A percentile compares a stretch with the other conserved stretches of the same genome.
Evolutionary conservation across 129 eudicot genomes (phyloP).

Genomic region (Smallanthus sonchifolius): DNA sequence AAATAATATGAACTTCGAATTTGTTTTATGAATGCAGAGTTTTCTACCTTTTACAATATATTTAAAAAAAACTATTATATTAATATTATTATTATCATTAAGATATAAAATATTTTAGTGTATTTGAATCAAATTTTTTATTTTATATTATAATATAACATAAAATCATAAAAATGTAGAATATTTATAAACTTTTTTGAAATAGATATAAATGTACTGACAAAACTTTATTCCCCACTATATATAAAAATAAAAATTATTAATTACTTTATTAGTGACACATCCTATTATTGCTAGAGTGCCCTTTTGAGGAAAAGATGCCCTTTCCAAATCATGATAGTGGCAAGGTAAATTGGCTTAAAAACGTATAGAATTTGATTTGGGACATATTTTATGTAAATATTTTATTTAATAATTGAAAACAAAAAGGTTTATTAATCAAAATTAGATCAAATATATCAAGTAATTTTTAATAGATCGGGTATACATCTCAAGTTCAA

Average conservation of each 20-base stretch:
- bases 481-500: too few relatives aligned
- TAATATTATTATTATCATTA: neutral
- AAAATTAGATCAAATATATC: neutral
- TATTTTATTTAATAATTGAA: neutral
- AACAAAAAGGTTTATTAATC: neutral
- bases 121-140: neutral
- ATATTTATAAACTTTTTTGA: neutral
- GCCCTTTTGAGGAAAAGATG: conserved; percentile 23
- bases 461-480: too few relatives aligned
- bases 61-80: neutral
- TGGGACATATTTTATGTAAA: neutral
- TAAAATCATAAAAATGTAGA: neutral
- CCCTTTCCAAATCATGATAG: conserved; percentile 25
- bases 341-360: conserved; percentile 12
- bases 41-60: too few relatives aligned
- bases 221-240: conserved; percentile 25
- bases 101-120: neutral
- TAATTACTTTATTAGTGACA: conserved; percentile 4
- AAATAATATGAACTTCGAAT: too few relatives aligned
- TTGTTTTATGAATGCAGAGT: too few relatives aligned
- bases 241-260: neutral
- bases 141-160: neutral
- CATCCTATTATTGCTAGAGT: neutral
- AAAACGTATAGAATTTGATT: conserved; percentile 6
- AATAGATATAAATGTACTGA: neutral